These are phyloP conservation scores for Aspergillus awamori DNA, from an alignment of 2,329 filamentous ascomycete genomes.

Conservation along the genomic window DNA sequence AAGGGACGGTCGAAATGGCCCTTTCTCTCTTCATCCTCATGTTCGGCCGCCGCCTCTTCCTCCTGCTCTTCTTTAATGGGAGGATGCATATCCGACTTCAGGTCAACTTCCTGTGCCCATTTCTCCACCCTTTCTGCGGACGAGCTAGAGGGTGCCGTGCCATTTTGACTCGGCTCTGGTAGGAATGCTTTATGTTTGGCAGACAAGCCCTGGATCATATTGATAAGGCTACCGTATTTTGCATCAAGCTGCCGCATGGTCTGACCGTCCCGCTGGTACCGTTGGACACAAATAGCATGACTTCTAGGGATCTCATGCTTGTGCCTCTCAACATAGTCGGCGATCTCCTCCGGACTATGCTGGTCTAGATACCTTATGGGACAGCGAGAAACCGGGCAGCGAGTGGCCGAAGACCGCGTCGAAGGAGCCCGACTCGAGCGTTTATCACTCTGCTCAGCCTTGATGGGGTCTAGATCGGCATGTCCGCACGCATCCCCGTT, in stretches of 20 bases:
- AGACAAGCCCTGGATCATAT: conserved; percentile 90
- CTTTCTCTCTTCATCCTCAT: conserved; percentile 62
- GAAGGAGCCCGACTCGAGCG: conserved; percentile 47
- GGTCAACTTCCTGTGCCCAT: conserved; percentile 80
- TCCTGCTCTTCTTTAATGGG: conserved; percentile 46
- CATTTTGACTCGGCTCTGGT: conserved; percentile 52
- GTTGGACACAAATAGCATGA: conserved; percentile 86
- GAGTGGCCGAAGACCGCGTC: conserved; percentile 55
- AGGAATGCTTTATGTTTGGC: conserved; percentile 87
- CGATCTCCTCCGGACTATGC: conserved; percentile 90
- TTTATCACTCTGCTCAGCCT: conserved; percentile 52
- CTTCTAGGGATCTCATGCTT: conserved; percentile 94
- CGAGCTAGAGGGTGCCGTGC: conserved; percentile 38
- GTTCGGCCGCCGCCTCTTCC: conserved; percentile 36
- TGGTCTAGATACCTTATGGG: conserved; percentile 92
- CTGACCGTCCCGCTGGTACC: conserved; percentile 84
- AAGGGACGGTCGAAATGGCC: conserved; percentile 81
- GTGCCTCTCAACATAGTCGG: conserved; percentile 89
- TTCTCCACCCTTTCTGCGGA: conserved; percentile 76
- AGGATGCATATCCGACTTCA: conserved; percentile 49
- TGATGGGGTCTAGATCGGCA: conserved; percentile 63
- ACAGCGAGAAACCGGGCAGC: conserved; percentile 72
- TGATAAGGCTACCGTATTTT: conserved; percentile 89
- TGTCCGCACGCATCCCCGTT: conserved; percentile 50
- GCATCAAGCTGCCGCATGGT: conserved; percentile 87